A percentile compares a stretch with the other conserved stretches of the same genome.
Evolutionary conservation across 2,329 filamentous ascomycete genomes (phyloP).

Genomic region (Claviceps spartinae): DNA sequence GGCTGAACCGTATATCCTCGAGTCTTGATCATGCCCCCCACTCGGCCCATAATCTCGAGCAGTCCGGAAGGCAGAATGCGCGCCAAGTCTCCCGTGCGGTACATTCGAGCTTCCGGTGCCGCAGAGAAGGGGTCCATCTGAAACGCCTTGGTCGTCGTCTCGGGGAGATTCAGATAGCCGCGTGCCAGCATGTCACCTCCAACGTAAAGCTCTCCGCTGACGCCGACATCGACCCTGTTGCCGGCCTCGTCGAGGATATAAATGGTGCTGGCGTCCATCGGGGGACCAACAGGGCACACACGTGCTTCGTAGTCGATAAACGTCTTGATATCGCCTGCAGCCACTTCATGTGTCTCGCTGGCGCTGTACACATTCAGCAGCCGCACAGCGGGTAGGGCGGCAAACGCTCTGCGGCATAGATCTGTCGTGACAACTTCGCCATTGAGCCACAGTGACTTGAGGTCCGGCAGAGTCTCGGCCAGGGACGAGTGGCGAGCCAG

Average conservation of each 20-base stretch:
- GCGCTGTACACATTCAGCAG: constrained; percentile 72
- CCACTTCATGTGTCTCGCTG: constrained; percentile 70
- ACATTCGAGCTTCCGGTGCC: constrained; percentile 52
- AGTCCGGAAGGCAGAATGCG: constrained; percentile 52
- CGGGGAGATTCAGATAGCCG: constrained; percentile 67
- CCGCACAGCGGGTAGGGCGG: constrained; percentile 53
- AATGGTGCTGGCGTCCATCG: constrained; percentile 51
- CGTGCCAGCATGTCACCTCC: constrained; percentile 61
- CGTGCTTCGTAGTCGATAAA: constrained; percentile 49
- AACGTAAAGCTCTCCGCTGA: constrained; percentile 60
- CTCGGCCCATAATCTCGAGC: constrained; percentile 62
- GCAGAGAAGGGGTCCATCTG: constrained; percentile 49
- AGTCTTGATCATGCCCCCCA: constrained; percentile 70
- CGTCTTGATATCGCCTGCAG: constrained; percentile 58
- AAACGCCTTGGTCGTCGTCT: constrained; percentile 63
- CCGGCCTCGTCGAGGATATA: constrained; percentile 62
- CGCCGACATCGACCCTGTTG: constrained; percentile 46
- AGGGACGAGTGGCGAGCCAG: constrained; percentile 56
- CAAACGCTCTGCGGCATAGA: constrained; percentile 53
- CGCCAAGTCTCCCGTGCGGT: constrained; percentile 60
- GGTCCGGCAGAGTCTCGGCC: constrained; percentile 45
- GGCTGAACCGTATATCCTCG: constrained; percentile 68
- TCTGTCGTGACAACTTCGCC: constrained; percentile 74
- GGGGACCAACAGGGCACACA: constrained; percentile 62
- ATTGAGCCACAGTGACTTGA: constrained; percentile 66